phyloP scores from a whole-genome alignment of 345 rosid genomes.

The Geranium rotundifolium region DNA sequence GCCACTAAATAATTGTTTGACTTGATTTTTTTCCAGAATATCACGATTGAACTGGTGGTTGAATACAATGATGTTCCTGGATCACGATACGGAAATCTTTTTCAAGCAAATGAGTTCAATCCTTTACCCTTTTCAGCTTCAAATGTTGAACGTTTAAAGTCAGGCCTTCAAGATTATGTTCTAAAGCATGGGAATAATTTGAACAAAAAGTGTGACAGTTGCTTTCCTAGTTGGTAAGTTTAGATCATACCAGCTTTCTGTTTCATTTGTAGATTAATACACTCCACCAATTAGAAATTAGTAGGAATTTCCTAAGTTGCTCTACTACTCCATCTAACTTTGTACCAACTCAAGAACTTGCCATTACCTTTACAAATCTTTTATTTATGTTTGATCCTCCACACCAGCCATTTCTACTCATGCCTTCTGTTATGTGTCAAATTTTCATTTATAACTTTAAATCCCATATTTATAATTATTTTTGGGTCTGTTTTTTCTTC shows the following conservation, averaged over 20 bases:
- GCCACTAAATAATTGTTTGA: background rate
- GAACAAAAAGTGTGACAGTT: slow-evolving; percentile 29
- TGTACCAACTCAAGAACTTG: background rate
- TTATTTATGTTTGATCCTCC: background rate
- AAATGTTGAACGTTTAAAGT: slow-evolving; percentile 50
- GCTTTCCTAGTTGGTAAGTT: slow-evolving; percentile 43
- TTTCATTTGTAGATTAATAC: background rate
- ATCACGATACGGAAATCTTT: slow-evolving; percentile 32
- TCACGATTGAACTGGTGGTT: slow-evolving; percentile 56
- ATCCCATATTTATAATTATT: background rate
- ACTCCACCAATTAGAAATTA: background rate
- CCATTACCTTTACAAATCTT: background rate
- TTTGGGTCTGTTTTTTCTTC: slow-evolving; percentile 2
- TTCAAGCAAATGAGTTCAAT: slow-evolving; percentile 39
- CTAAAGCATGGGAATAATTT: slow-evolving; percentile 43
- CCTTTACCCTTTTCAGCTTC: slow-evolving; percentile 33
- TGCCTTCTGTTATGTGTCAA: background rate
- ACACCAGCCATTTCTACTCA: background rate
- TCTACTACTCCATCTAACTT: background rate
- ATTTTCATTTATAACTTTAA: slow-evolving; percentile 4
- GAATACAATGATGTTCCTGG: slow-evolving; percentile 32
- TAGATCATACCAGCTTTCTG: background rate
- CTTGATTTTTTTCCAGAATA: slow-evolving; percentile 34
- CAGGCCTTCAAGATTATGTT: slow-evolving; percentile 72
- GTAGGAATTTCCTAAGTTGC: background rate